Base-by-base conservation (phyloP, 495 filamentous ascomycete genomes). In the Rostrohypoxylon terebratum region DNA sequence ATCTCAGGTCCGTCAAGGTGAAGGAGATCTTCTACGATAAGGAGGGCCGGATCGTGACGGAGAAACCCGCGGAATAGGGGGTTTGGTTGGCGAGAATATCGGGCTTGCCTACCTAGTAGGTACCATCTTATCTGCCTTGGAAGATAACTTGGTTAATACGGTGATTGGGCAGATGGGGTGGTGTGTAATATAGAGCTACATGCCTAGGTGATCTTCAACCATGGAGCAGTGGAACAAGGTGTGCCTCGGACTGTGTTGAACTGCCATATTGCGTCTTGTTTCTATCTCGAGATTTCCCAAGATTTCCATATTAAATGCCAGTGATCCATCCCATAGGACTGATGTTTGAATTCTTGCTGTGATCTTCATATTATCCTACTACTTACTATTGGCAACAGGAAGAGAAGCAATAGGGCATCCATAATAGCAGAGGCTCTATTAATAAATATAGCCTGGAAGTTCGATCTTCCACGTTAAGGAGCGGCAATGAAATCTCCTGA, bases 1-100 rank as follows among this genome's bases (percentile, higher is more conserved):
- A 93, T 80, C 71, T 93, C 77, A 79, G 91, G 71, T 86, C 83
- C 67, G 89, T 91, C 14, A 93, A 93, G 84, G 85, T 91, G 47
- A 85, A 85, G 79, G 90, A 93, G 84, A 87, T 92, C 66, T 87
- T 88, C 50, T 92, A 92, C 79, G 88, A 92, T 78, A 80, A 78
- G 20, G 83, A 88, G 31, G 91, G 89, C 5, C 85, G 81, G 71
- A 92, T 93, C 53, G 60, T 77, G 10, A 75, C 76, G 34, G 79
- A 77, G 66, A 80, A 81, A 69, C 72, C 80, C 5, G 74, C 75
- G 5, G 75, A 78, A 61, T 73, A 18, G 44, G 11, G 16, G n/a
- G n/a, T n/a, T n/a, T n/a, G n/a, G 21, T 54, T 9, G 23, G 13
- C 13, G 50, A 54, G 44, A 21, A n/a, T 42, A n/a, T 2, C 38